Evolutionary conservation across 176 grass and related monocot genomes (phyloP).

Genomic region (Eleusine coracana): DNA sequence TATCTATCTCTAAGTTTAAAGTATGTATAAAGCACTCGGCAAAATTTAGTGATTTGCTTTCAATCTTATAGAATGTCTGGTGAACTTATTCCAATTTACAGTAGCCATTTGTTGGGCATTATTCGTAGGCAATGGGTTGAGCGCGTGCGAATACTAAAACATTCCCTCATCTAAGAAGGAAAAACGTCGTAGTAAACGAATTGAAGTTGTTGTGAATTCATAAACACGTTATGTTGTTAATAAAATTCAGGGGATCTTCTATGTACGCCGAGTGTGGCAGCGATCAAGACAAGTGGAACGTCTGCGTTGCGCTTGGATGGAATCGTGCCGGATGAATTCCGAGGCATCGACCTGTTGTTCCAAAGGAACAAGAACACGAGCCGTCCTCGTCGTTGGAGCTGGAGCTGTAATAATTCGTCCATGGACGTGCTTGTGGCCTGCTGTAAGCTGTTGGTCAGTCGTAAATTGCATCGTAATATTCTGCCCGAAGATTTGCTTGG

Average conservation of each 20-base stretch:
- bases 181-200: too few relatives aligned
- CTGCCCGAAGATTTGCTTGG: background rate
- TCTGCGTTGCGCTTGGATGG: constrained; percentile 14
- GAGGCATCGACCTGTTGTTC: constrained; percentile 19
- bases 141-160: too few relatives aligned
- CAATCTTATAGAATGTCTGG: too few relatives aligned
- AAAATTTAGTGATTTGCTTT: too few relatives aligned
- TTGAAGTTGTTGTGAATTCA: too few relatives aligned
- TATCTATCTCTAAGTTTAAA: too few relatives aligned
- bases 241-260: background rate
- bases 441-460: background rate
- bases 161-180: too few relatives aligned
- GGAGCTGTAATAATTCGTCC: background rate
- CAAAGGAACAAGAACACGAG: background rate
- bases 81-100: too few relatives aligned
- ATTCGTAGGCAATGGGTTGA: too few relatives aligned
- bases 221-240: too few relatives aligned
- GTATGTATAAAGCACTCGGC: too few relatives aligned
- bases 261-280: background rate
- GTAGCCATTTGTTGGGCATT: too few relatives aligned
- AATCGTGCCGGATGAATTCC: constrained; percentile 30
- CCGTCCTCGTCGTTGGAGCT: constrained; percentile 24
- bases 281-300: constrained; percentile 27
- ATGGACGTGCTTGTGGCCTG: background rate
- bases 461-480: background rate